Evolutionary conservation across 768 basidiomycete species (phyloP), one percentile per base, ranked within the genome.

Genomic region (Mycena vitilis): DNA sequence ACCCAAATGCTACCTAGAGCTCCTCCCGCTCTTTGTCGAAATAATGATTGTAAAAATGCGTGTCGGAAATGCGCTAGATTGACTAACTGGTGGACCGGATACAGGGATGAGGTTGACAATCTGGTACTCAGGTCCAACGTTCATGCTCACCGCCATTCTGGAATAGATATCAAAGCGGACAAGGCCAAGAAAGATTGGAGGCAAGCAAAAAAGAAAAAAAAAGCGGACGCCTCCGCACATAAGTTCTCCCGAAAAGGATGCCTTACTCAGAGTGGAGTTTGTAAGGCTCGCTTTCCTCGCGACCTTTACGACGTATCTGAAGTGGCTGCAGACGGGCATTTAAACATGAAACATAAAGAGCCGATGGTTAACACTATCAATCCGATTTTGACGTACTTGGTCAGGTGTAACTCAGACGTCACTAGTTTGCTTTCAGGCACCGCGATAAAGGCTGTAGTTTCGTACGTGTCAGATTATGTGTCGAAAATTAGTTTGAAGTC

Each of bases 1-100:
- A 76, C 75, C 12, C 53, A 71, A 34, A 76, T 74, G 0, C 30
- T 79, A 2, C 79, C 77, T 20, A 38, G 36, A 0, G 55, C 72
- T 9, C 78, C 78, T n/a, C 45, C 44, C 37, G n/a, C 30, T 7
- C 36, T 34, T 18, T 75, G 75, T 64, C 25, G 13, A 0, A 20
- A 63, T 47, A 49, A 30, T 36, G 58, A 40, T 30, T 45, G 12
- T 54, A 49, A 51, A 37, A 23, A 37, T 7, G 42, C 37, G 12
- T 75, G 75, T 64, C 25, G 13, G 0, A 20, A 42, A 11, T 74
- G 75, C 56, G 16, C 10, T 13, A 20, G 2, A n/a, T 23, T 56
- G 12, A 55, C 44, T 2, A 4, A 54, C 11, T 76, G 75, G 75
- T 69, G 70, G 65, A 15, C 22, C 1, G 22, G 36, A 11, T 74